Percentiles rank a stretch among this genome's conserved stretches.
These are phyloP conservation scores for Ochetophila trinervis DNA, from an alignment of 306 rosid genomes.

Conservation along the genomic window DNA sequence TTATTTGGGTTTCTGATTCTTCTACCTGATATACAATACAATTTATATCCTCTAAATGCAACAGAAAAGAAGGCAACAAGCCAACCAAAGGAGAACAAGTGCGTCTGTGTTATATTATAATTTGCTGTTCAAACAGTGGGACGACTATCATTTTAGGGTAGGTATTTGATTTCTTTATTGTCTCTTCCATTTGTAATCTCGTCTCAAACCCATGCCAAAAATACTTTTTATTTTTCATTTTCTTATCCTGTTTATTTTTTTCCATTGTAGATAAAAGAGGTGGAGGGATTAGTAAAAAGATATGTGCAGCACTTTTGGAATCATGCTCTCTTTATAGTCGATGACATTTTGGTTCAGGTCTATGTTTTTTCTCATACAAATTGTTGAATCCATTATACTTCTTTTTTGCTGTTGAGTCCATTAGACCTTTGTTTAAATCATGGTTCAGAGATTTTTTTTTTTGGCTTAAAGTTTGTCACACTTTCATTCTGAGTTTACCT, in stretches of 20 bases:
- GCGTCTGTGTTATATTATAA: constrained; percentile 74
- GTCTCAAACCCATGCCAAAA: background rate
- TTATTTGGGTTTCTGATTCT: constrained; percentile 3
- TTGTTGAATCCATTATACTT: background rate
- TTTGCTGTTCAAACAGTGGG: constrained; percentile 24
- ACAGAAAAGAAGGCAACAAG: constrained; percentile 73
- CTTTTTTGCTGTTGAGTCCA: background rate
- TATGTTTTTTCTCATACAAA: constrained; percentile 1
- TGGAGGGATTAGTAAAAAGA: constrained; percentile 24
- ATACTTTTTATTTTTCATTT: background rate
- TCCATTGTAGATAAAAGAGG: constrained; percentile 23
- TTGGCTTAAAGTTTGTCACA: background rate
- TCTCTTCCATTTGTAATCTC: constrained; percentile 16
- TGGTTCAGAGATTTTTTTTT: background rate
- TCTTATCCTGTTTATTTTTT: background rate
- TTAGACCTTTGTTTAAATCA: background rate
- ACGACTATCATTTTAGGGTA: constrained; percentile 32
- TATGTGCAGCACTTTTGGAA: constrained; percentile 14
- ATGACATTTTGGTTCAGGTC: constrained; percentile 19
- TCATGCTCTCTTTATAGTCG: background rate
- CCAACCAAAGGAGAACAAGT: constrained; percentile 50
- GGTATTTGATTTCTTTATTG: constrained; percentile 1
- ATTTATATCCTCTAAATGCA: constrained; percentile 17
- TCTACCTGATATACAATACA: constrained; percentile 5
- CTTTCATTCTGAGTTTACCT: background rate